Conservation (phyloP, 2,329 filamentous ascomycete species). For the Chrysosporium keratinophilum region DNA sequence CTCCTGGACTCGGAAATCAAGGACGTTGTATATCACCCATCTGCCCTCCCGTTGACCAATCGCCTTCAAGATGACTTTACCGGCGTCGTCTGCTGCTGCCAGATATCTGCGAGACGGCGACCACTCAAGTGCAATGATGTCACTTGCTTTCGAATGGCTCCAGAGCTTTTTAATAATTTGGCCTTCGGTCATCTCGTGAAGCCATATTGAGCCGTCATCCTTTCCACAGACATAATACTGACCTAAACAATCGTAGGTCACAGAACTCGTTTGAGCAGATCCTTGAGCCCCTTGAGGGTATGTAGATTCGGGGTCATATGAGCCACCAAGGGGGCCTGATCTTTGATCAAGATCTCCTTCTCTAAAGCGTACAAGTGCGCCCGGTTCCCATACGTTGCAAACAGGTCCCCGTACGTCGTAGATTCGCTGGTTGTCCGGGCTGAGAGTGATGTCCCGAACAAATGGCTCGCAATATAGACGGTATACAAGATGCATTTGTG, state of each 20-base stretch:
- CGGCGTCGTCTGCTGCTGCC: conserved; percentile 10
- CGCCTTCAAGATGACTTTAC: conserved; percentile 11
- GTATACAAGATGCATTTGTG: conserved; percentile 19
- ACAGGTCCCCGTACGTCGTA: conserved; percentile 22
- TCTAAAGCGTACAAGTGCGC: conserved; percentile 18
- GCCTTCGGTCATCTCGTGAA: conserved; percentile 13
- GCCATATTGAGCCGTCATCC: conserved; percentile 19
- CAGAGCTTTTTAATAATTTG: conserved; percentile 10
- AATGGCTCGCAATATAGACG: conserved; percentile 18
- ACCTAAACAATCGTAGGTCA: background rate
- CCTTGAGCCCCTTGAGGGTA: background rate
- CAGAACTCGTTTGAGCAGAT: background rate
- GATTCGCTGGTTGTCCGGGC: conserved; percentile 21
- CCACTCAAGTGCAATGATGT: conserved; percentile 9
- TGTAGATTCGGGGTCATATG: background rate
- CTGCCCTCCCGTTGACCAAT: background rate
- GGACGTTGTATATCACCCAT: conserved; percentile 12
- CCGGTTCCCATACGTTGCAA: conserved; percentile 26
- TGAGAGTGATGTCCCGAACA: conserved; percentile 21
- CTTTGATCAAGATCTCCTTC: conserved; percentile 15
- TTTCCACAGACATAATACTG: conserved; percentile 19
- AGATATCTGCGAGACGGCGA: conserved; percentile 15
- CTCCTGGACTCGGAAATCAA: conserved; percentile 7
- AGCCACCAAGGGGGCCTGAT: background rate
- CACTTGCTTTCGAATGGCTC: background rate